Evolutionary conservation across 108 stramenopile genomes (phyloP).

Genomic region (Stephanodiscus minutulus): DNA sequence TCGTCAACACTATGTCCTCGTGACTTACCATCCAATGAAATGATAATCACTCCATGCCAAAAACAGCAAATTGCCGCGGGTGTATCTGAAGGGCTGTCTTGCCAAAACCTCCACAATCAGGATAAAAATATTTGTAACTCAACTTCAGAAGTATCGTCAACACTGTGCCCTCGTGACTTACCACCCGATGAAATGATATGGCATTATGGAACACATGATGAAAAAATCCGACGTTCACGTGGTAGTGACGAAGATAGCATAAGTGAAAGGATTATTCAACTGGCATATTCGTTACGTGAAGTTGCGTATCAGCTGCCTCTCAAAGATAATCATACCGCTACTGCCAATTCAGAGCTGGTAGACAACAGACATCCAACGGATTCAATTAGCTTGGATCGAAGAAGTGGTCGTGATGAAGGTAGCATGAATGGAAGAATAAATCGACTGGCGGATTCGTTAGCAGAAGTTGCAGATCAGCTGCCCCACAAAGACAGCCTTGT

Average conservation of each 20-base stretch:
- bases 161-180: conserved; percentile 39
- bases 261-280: not conserved
- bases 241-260: conserved; percentile 3
- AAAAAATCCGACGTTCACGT: not conserved
- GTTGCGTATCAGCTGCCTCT: conserved; percentile 6
- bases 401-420: not conserved
- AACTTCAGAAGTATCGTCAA: conserved; percentile 17
- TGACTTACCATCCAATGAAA: not conserved
- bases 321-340: not conserved
- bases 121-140: not conserved
- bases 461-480: conserved; percentile 10
- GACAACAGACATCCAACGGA: not conserved
- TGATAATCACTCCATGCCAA: not conserved
- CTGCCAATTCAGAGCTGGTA: not conserved
- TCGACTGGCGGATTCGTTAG: conserved; percentile 5
- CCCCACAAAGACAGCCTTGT: no score
- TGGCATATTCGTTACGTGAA: conserved; percentile 4
- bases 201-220: conserved; percentile 8
- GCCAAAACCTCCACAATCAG: not conserved
- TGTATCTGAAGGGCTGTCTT: not conserved
- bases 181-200: conserved; percentile 39
- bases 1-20: no score
- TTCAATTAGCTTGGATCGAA: not conserved
- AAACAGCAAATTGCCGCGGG: not conserved
- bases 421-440: not conserved